Evolutionary conservation across 2,329 filamentous ascomycete species (phyloP), one percentile per base, ranked within the genome.

Genomic region (Monosporascus sp.): DNA sequence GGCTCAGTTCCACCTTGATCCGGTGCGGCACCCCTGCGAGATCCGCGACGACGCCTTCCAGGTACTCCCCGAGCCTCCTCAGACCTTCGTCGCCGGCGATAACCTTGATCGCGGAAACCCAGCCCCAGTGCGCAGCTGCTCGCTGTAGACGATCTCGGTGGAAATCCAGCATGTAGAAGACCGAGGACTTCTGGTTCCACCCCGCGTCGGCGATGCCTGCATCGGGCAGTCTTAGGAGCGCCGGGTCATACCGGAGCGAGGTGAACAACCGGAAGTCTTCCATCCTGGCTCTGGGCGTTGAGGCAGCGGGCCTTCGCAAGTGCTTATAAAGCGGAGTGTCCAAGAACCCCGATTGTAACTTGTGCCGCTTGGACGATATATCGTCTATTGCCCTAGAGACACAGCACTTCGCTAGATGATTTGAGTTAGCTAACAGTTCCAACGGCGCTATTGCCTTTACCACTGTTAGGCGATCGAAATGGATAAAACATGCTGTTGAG

Each of bases 81-180:
- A 86, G 66, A 0, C 80, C 82, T 1, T 62, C 55, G 0, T 73
- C 63, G 1, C 79, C 82, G 0, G 70, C 64, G 7, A 86, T 69
- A 4, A 61, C 57, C 1, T 72, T 62, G 9, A 78, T 60, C 0
- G 77, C 82, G 3, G 64, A 55, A 2, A 70, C 60, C 82, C 82
- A 87, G 6, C 70, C 64, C 74, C 81, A 87, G 59, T 85, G 66
- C 5, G 63, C 68, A 5, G 83, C 82, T 15, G 82, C 84, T 53
- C 74, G 79, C n/a, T 91, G 75, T 66, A 96, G 80, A 51, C 91
- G 86, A 66, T 92, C 87, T 46, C 84, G 82, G 68, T 96, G 91
- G 60, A 86, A 86, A 54, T 84, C 77, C 17, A 94, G 79, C 78
- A 95, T 90, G 69, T 95, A 95, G 61, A 90, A 85, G 0, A 86